phyloP scores from a whole-genome alignment of 2,329 filamentous ascomycete species.

The Scytalidium sp. region DNA sequence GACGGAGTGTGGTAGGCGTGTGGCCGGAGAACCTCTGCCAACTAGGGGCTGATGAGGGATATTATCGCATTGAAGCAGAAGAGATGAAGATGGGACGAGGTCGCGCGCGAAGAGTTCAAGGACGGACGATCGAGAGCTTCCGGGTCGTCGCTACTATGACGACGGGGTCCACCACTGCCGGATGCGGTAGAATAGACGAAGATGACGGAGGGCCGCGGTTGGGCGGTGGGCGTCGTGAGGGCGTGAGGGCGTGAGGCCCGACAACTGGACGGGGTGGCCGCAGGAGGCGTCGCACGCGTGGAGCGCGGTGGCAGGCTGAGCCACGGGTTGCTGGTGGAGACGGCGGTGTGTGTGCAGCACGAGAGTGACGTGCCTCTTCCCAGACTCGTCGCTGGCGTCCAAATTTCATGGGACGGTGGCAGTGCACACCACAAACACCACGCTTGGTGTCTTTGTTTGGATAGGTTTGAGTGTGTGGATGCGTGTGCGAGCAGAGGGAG shows the following conservation, averaged over 20 bases:
- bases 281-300: neutral
- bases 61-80: constrained; percentile 22
- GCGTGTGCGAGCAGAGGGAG: neutral
- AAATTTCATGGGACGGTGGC: too few relatives aligned
- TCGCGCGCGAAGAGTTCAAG: neutral
- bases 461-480: too few relatives aligned
- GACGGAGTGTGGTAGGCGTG: constrained; percentile 13
- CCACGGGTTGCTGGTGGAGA: neutral
- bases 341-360: neutral
- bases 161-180: neutral
- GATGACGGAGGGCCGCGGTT: too few relatives aligned
- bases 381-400: too few relatives aligned
- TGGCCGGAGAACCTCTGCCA: constrained; percentile 25
- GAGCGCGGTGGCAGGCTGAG: neutral
- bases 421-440: too few relatives aligned
- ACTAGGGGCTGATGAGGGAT: constrained; percentile 28
- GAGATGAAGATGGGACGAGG: neutral
- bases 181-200: neutral
- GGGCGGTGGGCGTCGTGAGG: too few relatives aligned
- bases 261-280: neutral
- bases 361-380: too few relatives aligned
- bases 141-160: neutral
- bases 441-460: neutral
- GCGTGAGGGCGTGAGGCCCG: neutral
- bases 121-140: neutral